These are phyloP conservation scores for Globisporangium emineosum DNA, from an alignment of 352 stramenopile species.

Conservation along the genomic window DNA sequence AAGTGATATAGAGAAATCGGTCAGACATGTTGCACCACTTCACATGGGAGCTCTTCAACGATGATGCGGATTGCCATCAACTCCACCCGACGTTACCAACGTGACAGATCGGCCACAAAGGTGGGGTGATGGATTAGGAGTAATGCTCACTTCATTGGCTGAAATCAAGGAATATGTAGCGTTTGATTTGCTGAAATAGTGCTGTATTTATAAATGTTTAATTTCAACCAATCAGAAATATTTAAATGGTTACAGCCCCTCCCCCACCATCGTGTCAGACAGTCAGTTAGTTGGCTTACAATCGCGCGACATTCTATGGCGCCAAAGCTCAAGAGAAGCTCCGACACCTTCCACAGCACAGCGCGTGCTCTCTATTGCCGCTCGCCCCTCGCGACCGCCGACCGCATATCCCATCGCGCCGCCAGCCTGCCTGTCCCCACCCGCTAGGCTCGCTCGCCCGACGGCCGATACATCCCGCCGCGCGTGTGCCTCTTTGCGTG, in stretches of 20 bases:
- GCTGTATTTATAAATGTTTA: background rate
- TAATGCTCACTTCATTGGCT: no score
- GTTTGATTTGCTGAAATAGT: background rate
- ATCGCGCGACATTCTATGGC: conserved; percentile 1
- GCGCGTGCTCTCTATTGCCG: conserved; percentile 2
- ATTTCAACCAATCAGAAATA: background rate
- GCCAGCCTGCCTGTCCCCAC: background rate
- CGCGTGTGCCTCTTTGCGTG: background rate
- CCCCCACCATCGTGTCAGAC: background rate
- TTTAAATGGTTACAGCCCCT: background rate
- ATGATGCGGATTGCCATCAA: no score
- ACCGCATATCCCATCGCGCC: conserved; percentile 3
- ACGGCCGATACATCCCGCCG: background rate
- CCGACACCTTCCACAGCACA: background rate
- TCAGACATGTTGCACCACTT: background rate
- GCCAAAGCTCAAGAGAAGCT: conserved; percentile 1
- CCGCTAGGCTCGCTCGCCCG: background rate
- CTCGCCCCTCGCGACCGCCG: background rate
- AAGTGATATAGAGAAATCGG: background rate
- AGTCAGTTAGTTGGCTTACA: conserved; percentile 5
- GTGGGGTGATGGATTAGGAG: background rate
- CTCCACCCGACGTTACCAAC: background rate
- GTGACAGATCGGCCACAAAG: background rate
- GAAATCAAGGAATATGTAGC: no score
- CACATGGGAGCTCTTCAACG: conserved; percentile 5